phyloP scores from a whole-genome alignment of 495 filamentous ascomycete genomes.

The Parachaetomium inaequale region DNA sequence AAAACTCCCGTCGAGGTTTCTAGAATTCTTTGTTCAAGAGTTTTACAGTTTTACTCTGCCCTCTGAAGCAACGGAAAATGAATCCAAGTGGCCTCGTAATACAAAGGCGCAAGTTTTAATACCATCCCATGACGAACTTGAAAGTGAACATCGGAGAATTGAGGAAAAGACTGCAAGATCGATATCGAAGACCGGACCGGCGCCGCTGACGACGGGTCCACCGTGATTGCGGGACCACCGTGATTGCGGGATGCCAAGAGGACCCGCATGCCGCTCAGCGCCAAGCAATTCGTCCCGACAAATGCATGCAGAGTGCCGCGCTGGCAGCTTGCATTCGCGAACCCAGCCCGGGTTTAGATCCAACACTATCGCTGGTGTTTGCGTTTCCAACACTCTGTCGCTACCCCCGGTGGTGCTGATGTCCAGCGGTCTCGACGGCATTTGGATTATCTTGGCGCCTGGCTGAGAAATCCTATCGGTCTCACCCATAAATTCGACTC shows the following conservation, averaged over 20 bases:
- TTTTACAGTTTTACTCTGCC: too few species aligned
- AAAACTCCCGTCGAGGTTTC: too few species aligned
- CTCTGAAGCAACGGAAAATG: too few species aligned
- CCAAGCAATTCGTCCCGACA: constrained; percentile 3
- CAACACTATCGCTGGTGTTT: not conserved
- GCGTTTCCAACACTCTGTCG: not conserved
- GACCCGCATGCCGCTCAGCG: not conserved
- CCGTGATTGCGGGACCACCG: constrained; percentile 1
- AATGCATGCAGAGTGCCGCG: not conserved
- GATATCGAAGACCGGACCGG: not conserved
- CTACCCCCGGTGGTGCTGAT: not conserved
- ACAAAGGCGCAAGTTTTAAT: not conserved
- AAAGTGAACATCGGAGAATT: not conserved
- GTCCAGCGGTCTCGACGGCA: not conserved
- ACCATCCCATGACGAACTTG: not conserved
- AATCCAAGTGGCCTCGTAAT: too few species aligned
- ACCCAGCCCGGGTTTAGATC: not conserved
- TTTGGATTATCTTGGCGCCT: not conserved
- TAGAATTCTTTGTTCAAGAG: too few species aligned
- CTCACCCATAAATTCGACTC: too few species aligned
- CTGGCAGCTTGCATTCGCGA: not conserved
- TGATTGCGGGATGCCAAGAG: constrained; percentile 13
- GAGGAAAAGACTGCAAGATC: not conserved
- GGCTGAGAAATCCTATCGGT: not conserved
- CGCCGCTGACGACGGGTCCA: not conserved